These are phyloP conservation scores for Macroventuria anomochaeta DNA, from an alignment of 2,329 filamentous ascomycete genomes.

Conservation along the genomic window DNA sequence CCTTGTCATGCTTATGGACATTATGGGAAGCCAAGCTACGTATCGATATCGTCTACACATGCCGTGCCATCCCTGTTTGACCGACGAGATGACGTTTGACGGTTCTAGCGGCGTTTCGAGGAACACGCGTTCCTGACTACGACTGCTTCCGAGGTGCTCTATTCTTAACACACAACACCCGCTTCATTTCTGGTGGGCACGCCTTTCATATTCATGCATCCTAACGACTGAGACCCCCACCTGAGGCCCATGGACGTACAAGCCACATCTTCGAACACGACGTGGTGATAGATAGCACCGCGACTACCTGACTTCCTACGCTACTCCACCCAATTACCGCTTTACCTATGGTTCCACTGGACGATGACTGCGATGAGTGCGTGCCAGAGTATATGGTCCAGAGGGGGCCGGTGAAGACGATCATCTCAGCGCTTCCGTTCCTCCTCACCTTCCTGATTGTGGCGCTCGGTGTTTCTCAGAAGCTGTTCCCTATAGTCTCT, in stretches of 20 bases:
- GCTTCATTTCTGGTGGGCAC: slow-evolving; percentile 10
- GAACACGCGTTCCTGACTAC: slow-evolving; percentile 27
- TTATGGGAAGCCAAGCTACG: slow-evolving; percentile 1
- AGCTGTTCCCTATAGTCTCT: slow-evolving; percentile 76
- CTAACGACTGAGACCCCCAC: slow-evolving; percentile 21
- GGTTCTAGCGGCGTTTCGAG: slow-evolving; percentile 23
- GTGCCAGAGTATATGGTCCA: slow-evolving; percentile 58
- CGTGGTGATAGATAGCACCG: slow-evolving; percentile 9
- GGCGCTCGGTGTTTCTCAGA: slow-evolving; percentile 67
- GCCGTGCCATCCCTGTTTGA: slow-evolving; percentile 19
- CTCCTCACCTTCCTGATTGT: slow-evolving; percentile 71
- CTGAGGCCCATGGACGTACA: slow-evolving; percentile 34
- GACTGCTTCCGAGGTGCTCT: slow-evolving; percentile 12
- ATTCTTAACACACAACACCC: slow-evolving; percentile 2
- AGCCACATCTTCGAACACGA: slow-evolving; percentile 19
- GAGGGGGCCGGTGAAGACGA: slow-evolving; percentile 56
- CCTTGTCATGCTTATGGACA: background rate
- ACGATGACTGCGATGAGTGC: slow-evolving; percentile 64
- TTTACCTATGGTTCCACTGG: slow-evolving; percentile 44
- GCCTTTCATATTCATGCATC: slow-evolving; percentile 14
- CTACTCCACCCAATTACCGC: background rate
- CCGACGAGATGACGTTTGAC: slow-evolving; percentile 32
- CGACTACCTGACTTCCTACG: slow-evolving; percentile 3
- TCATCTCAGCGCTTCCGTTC: slow-evolving; percentile 72
- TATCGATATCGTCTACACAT: slow-evolving; percentile 18